A percentile compares a stretch with the other conserved stretches of the same genome.
These are phyloP conservation scores for Ceratocystis eucalypticola DNA, from an alignment of 2,329 filamentous ascomycete species.

Conservation along the genomic window DNA sequence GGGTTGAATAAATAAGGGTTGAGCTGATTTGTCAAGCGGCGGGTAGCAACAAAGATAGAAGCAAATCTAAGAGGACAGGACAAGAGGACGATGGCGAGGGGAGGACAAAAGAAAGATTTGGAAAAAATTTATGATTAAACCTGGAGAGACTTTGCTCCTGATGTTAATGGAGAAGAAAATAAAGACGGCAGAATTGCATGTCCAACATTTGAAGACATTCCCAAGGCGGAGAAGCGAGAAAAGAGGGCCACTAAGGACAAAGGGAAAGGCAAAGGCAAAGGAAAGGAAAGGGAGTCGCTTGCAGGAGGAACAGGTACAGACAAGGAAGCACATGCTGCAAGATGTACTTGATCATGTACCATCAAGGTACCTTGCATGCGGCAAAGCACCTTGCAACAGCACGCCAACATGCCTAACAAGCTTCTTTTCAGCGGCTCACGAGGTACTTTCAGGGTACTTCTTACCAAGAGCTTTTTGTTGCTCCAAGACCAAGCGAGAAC, in stretches of 20 bases:
- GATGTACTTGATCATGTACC: too few relatives aligned
- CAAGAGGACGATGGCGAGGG: background rate
- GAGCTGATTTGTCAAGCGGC: background rate
- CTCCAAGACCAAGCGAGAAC: too few relatives aligned
- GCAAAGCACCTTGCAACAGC: too few relatives aligned
- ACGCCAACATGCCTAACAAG: too few relatives aligned
- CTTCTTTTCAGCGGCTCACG: too few relatives aligned
- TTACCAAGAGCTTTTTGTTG: too few relatives aligned
- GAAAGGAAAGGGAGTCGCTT: too few relatives aligned
- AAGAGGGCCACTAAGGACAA: too few relatives aligned
- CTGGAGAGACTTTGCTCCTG: background rate
- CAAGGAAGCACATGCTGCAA: background rate
- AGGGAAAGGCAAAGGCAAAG: too few relatives aligned
- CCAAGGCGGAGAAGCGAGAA: background rate
- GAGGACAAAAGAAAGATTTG: background rate
- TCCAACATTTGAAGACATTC: background rate
- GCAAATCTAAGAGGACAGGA: background rate
- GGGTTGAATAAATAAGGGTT: background rate
- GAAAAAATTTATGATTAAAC: background rate
- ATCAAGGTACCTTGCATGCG: too few relatives aligned
- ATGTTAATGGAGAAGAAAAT: background rate
- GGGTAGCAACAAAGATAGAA: background rate
- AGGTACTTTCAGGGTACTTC: too few relatives aligned
- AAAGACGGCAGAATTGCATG: background rate
- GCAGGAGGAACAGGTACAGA: slow-evolving; percentile 8